Conservation (phyloP, 768 basidiomycete genomes). For the Russula compacta region DNA sequence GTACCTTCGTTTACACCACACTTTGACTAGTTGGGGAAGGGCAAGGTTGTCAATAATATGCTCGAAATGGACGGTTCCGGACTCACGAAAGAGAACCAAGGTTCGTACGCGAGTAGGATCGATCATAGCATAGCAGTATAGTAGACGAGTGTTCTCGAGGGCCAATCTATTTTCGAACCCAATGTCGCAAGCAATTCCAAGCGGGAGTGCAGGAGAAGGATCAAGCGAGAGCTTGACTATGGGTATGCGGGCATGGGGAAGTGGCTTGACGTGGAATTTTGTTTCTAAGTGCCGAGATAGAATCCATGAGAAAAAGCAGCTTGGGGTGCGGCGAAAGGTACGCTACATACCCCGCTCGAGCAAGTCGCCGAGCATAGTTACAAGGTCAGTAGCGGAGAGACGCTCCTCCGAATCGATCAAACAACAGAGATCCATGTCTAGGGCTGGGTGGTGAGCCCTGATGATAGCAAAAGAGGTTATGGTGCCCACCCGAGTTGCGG, state of each 20-base stretch:
- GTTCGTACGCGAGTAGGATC: slow-evolving; percentile 91
- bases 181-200: slow-evolving; percentile 95
- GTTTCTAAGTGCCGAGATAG: slow-evolving; percentile 51
- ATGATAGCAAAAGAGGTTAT: not conserved
- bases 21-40: slow-evolving; percentile 61
- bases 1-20: slow-evolving; percentile 94
- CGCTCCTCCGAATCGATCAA: slow-evolving; percentile 83
- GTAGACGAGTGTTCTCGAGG: slow-evolving; percentile 89
- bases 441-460: not conserved
- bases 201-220: slow-evolving; percentile 69
- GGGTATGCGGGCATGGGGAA: slow-evolving; percentile 95
- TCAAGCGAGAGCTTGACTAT: slow-evolving; percentile 95
- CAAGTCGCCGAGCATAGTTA: slow-evolving; percentile 87
- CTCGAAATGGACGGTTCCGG: slow-evolving; percentile 17
- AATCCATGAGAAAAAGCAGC: slow-evolving; percentile 3
- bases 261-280: slow-evolving; percentile 90
- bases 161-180: slow-evolving; percentile 97
- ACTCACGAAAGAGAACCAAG: slow-evolving; percentile 92
- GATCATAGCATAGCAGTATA: slow-evolving; percentile 96
- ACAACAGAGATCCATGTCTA: slow-evolving; percentile 99
- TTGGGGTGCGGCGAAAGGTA: not conserved
- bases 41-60: not conserved
- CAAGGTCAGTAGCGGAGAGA: slow-evolving; percentile 77
- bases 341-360: slow-evolving; percentile 72
- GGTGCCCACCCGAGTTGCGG: slow-evolving; percentile 75